phyloP scores from a whole-genome alignment of 1,284 basidiomycete species.

The Cryptococcus neoformans region DNA sequence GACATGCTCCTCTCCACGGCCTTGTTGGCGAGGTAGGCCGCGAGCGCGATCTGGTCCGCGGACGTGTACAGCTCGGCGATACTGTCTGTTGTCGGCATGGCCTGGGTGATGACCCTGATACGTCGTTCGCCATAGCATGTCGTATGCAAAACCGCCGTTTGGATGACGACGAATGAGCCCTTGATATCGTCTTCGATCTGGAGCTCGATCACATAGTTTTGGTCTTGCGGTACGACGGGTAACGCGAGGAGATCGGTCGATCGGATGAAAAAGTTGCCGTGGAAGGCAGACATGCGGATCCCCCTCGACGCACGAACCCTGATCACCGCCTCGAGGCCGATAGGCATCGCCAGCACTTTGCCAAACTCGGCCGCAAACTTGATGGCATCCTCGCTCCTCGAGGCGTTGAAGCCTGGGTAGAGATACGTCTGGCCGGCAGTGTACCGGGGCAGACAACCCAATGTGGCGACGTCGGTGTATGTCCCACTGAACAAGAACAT shows the following conservation, averaged over 20 bases:
- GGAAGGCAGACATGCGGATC: conserved; percentile 95
- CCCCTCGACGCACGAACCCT: conserved; percentile 94
- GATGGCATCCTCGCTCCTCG: conserved; percentile 88
- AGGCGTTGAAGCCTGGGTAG: conserved; percentile 97
- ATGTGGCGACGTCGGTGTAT: conserved; percentile 93
- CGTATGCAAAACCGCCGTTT: conserved; percentile 94
- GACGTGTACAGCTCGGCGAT: conserved; percentile 93
- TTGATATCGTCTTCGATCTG: conserved; percentile 96
- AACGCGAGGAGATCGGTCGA: conserved; percentile 96
- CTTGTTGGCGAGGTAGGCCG: conserved; percentile 89
- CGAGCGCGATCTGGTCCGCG: conserved; percentile 90
- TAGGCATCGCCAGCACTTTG: conserved; percentile 85
- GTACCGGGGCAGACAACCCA: conserved; percentile 81
- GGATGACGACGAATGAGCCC: conserved; percentile 89
- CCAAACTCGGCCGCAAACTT: conserved; percentile 99
- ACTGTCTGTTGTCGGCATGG: conserved; percentile 87
- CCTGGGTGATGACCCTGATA: conserved; percentile 91
- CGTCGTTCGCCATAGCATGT: conserved; percentile 94
- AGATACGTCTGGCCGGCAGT: conserved; percentile 98
- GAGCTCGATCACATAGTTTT: conserved; percentile 95
- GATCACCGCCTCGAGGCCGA: conserved; percentile 97
- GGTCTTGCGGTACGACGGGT: conserved; percentile 94
- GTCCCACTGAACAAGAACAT: conserved; percentile 96
- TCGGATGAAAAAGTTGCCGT: conserved; percentile 99
- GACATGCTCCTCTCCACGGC: conserved; percentile 90